A percentile compares a stretch with the other conserved stretches of the same genome.
Conservation (phyloP, 331 rosid species). For the Saraca asoca region DNA sequence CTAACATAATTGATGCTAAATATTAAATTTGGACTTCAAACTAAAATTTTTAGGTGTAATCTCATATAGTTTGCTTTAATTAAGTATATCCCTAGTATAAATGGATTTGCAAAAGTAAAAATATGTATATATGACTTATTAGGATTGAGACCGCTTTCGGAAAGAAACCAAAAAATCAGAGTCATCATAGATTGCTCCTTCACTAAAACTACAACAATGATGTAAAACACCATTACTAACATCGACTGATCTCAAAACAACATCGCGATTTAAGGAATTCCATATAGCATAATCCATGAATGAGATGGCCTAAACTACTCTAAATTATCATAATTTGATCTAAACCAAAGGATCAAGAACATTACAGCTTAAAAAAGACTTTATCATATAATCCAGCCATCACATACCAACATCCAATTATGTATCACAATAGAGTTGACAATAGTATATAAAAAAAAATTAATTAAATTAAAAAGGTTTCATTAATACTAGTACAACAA, state of each 20-base stretch:
- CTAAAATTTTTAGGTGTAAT: neutral
- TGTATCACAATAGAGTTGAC: no score
- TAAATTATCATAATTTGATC: neutral
- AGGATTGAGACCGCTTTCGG: no score
- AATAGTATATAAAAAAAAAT: neutral
- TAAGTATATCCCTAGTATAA: no score
- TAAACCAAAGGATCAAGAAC: neutral
- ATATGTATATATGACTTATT: neutral
- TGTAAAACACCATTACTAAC: neutral
- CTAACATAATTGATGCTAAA: neutral
- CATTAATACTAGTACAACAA: neutral
- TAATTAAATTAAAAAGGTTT: no score
- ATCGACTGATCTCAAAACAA: neutral
- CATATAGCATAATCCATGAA: neutral
- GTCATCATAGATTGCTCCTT: neutral
- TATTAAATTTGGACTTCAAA: slow-evolving; percentile 2
- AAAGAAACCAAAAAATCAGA: neutral
- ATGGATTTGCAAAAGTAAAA: neutral
- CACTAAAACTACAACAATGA: neutral
- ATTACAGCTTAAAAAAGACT: neutral
- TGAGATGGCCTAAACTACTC: slow-evolving; percentile 4
- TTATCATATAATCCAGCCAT: no score
- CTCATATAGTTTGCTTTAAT: neutral
- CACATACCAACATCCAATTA: no score
- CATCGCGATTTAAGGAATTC: neutral